These are phyloP conservation scores for Pigoraptor vietnamica DNA, from an alignment of 78 protist species.

Conservation along the genomic window DNA sequence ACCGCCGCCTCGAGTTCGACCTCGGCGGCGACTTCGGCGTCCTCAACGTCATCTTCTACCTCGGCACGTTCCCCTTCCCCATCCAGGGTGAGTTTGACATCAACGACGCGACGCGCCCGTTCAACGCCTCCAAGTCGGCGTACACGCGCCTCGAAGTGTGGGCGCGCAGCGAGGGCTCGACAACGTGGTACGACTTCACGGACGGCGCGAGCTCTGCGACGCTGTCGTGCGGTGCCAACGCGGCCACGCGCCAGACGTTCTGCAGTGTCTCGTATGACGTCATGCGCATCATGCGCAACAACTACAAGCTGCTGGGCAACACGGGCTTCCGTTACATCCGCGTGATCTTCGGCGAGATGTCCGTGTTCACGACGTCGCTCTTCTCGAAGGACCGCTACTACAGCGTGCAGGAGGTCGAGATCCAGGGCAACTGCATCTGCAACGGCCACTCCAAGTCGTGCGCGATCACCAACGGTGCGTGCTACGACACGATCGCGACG, in stretches of 20 bases:
- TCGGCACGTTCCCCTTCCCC: not conserved
- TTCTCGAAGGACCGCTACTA: not conserved
- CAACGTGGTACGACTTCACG: not conserved
- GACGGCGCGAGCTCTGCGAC: not conserved
- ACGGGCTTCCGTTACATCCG: not conserved
- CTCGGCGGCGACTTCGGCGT: not conserved
- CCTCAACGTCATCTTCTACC: not conserved
- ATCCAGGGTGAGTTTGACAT: not conserved
- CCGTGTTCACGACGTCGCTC: not conserved
- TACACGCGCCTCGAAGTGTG: not conserved
- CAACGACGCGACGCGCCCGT: not conserved
- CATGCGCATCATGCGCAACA: not conserved
- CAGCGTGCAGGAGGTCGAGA: not conserved
- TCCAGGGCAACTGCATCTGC: not conserved
- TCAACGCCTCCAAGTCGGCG: not conserved
- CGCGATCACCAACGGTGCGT: not conserved
- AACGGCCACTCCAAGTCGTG: slow-evolving; percentile 1
- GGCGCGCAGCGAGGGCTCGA: not conserved
- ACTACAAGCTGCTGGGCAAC: not conserved
- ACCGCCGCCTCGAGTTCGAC: not conserved
- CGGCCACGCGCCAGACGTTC: not conserved
- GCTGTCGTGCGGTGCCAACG: not conserved
- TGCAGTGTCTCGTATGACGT: not conserved
- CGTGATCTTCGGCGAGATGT: not conserved
- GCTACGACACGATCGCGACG: not conserved